Evolutionary conservation across 768 basidiomycete genomes (phyloP).

Genomic region (Krasilnikovozyma curviuscula): DNA sequence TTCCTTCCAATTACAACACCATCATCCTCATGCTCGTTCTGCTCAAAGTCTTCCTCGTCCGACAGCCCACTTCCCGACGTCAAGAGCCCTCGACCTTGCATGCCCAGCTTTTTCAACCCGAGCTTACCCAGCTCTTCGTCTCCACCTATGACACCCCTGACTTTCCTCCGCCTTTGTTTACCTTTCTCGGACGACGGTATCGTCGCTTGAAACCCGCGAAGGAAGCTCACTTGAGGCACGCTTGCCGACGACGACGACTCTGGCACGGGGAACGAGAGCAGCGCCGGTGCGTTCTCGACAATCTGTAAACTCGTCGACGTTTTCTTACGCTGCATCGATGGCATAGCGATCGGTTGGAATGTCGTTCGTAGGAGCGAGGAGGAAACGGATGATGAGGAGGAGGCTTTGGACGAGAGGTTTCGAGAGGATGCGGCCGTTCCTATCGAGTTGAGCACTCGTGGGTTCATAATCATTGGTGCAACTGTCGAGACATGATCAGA

Average conservation of each 20-base stretch:
- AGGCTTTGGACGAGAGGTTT: conserved; percentile 63
- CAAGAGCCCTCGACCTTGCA: conserved; percentile 56
- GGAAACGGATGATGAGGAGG: conserved; percentile 42
- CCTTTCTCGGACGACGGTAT: conserved; percentile 73
- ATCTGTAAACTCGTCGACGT: conserved; percentile 25
- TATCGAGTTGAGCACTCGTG: conserved; percentile 53
- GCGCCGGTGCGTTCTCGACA: conserved; percentile 21
- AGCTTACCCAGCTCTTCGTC: conserved; percentile 55
- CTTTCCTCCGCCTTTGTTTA: conserved; percentile 52
- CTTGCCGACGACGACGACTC: conserved; percentile 3
- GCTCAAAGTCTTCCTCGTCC: conserved; percentile 20
- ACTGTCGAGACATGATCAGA: no score
- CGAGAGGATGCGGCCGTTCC: conserved; percentile 52
- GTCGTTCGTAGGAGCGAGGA: conserved; percentile 5
- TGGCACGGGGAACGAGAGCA: conserved; percentile 16
- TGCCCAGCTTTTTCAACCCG: conserved; percentile 60
- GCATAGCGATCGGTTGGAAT: conserved; percentile 7
- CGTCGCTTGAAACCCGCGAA: conserved; percentile 85
- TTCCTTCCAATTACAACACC: no score
- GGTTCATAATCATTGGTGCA: conserved; percentile 78
- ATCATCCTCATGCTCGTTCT: conserved; percentile 21
- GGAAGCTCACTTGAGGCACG: conserved; percentile 27
- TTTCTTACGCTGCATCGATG: conserved; percentile 13
- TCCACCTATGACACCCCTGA: conserved; percentile 32
- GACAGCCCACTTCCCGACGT: conserved; percentile 30